Evolutionary conservation across 2,329 filamentous ascomycete genomes (phyloP), one percentile per base, ranked within the genome.

Genomic region (Ophiocordyceps camponoti-floridani): DNA sequence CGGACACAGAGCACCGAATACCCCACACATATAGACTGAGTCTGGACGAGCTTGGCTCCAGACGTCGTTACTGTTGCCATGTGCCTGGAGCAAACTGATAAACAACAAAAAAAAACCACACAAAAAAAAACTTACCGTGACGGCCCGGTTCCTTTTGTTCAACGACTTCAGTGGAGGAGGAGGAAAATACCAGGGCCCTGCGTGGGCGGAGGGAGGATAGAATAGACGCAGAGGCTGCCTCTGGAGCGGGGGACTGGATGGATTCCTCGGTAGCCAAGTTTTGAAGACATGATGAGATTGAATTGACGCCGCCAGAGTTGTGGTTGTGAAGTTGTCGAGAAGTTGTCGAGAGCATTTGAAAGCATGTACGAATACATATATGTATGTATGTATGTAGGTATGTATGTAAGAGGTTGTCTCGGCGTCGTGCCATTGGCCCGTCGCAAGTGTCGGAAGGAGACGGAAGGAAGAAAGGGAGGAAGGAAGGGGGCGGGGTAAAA

Each of bases 1-100:
- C 55, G 51, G 50, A 47, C 51, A 47, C 51, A 45, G 52, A 54
- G 54, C 56, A 59, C 56, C 52, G 56, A 61, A 62, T 61, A 62
- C 23, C 26, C 59, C 56, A 52, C 48, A 45, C 41, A 44, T 56
- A 61, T 62, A 62, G 59, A 62, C 54, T 55, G 53, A 54, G 51
- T 37, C 54, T 57, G 55, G 53, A 55, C 55, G 52, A 54, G 51
- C 46, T 43, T 45, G 46, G 48, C 43, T 37, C 43, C 23, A 41
- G 44, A 54, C 51, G 51, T 26, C 23, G 13, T 9, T 10, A 38
- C 19, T 28, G 51, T 51, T 48, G 47, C 49, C 47, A 53, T 49
- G 45, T 54, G 52, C 55, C 55, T 54, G 53, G 57, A 53, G 54
- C 57, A 50, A 45, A 53, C 50, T 47, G 16, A 47, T 12, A 14